phyloP scores from a whole-genome alignment of 1,139 yeast genomes.

The Geotrichum candidum region DNA sequence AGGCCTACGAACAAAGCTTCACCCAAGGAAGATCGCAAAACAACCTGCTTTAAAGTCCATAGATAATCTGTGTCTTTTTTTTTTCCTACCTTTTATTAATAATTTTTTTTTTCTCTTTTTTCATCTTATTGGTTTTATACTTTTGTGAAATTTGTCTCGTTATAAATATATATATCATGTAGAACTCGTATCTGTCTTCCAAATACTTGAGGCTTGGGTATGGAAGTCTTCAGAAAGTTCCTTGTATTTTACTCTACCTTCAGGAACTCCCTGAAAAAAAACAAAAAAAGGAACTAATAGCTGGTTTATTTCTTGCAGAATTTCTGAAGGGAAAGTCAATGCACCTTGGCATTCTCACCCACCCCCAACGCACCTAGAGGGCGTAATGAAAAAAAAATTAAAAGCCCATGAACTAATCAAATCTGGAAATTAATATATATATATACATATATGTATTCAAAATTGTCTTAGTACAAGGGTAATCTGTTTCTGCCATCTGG shows the following conservation, averaged over 20 bases:
- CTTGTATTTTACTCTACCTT: neutral
- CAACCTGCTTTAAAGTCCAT: neutral
- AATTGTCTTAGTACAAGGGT: too few species aligned
- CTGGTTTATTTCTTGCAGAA: neutral
- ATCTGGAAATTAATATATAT: too few species aligned
- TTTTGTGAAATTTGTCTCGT: neutral
- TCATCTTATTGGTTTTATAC: neutral
- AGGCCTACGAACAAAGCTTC: slow-evolving; percentile 5
- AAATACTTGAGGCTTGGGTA: neutral
- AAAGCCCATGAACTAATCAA: too few species aligned
- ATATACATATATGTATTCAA: too few species aligned
- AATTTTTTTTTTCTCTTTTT: neutral
- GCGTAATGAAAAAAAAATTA: too few species aligned
- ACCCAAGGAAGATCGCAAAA: neutral
- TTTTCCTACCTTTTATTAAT: neutral
- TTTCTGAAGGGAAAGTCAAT: too few species aligned
- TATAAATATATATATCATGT: neutral
- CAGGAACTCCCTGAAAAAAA: neutral
- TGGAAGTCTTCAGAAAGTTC: neutral
- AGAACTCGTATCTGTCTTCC: neutral
- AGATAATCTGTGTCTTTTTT: neutral
- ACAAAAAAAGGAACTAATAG: neutral
- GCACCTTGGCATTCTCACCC: too few species aligned
- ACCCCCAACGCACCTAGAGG: too few species aligned
- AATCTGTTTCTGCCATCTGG: too few species aligned